Percentiles rank a stretch among this genome's conserved stretches.
Conservation (phyloP, 2,329 filamentous ascomycete genomes). For the Orbilia quercus region DNA sequence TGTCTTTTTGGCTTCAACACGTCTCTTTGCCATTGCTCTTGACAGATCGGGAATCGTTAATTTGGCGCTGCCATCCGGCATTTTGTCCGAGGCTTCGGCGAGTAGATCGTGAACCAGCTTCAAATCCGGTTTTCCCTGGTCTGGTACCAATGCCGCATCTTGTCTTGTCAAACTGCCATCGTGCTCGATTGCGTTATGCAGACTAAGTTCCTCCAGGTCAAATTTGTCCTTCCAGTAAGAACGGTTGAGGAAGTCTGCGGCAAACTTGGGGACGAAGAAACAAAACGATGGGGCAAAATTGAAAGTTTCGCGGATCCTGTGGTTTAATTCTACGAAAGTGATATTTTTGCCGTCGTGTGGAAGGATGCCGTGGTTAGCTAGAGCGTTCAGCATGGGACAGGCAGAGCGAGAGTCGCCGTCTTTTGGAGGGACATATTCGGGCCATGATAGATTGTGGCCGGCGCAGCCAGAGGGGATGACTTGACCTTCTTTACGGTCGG, state of each 20-base stretch:
- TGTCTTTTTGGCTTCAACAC: constrained; percentile 62
- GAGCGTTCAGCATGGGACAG: constrained; percentile 68
- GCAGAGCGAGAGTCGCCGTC: constrained; percentile 62
- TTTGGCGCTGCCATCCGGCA: constrained; percentile 60
- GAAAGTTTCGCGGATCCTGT: constrained; percentile 64
- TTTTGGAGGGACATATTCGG: constrained; percentile 62
- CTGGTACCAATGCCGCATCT: constrained; percentile 62
- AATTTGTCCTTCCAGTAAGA: constrained; percentile 57
- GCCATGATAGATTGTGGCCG: constrained; percentile 63
- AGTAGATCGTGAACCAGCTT: constrained; percentile 62
- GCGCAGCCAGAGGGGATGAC: constrained; percentile 62
- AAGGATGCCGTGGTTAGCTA: constrained; percentile 68
- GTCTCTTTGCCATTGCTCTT: constrained; percentile 59
- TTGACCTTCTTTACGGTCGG: constrained; percentile 62
- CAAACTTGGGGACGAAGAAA: constrained; percentile 59
- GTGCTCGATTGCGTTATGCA: constrained; percentile 58
- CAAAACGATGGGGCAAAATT: constrained; percentile 63
- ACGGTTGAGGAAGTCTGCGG: constrained; percentile 64
- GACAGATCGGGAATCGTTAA: constrained; percentile 63
- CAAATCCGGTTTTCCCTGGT: constrained; percentile 63
- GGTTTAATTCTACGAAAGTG: constrained; percentile 63
- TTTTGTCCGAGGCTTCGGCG: constrained; percentile 62
- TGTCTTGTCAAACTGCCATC: constrained; percentile 60
- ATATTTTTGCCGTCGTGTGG: constrained; percentile 66
- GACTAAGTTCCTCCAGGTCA: constrained; percentile 56